Percentiles rank a stretch among this genome's conserved stretches.
Conservation (phyloP, 148 eudicot genomes). For the Vaccinium darrowii region DNA sequence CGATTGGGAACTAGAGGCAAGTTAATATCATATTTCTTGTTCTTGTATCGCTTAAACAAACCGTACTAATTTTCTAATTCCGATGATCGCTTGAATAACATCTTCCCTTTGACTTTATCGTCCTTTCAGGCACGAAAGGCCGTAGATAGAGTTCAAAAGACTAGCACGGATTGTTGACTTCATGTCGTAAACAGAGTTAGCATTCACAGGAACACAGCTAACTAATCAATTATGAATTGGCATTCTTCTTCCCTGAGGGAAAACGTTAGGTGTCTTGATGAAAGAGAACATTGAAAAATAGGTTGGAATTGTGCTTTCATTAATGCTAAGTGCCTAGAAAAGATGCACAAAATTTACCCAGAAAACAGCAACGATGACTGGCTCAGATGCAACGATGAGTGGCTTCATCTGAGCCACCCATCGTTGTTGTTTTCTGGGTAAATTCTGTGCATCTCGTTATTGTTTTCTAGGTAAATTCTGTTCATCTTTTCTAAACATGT, state of each 20-base stretch:
- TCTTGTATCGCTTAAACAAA: neutral
- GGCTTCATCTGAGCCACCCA: no score
- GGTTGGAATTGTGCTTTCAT: neutral
- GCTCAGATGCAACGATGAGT: no score
- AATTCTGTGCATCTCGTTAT: no score
- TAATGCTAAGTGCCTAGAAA: no score
- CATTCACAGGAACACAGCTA: neutral
- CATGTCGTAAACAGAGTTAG: neutral
- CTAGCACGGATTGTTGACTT: neutral
- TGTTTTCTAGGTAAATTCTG: no score
- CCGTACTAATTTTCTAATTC: neutral
- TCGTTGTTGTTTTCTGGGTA: no score
- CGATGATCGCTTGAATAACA: neutral
- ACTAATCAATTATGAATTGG: neutral
- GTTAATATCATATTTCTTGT: neutral
- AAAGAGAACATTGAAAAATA: neutral
- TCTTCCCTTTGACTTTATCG: neutral
- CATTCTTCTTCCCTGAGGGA: neutral
- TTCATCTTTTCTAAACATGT: no score
- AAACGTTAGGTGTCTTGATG: neutral
- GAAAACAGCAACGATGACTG: no score
- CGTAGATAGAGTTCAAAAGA: constrained; percentile 17
- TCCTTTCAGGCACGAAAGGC: constrained; percentile 24
- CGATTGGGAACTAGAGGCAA: constrained; percentile 58
- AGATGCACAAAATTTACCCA: no score